Percentiles rank a stretch among this genome's conserved stretches.
Evolutionary conservation across 257 asterid species (phyloP).

Genomic region (Solanum habrochaites): DNA sequence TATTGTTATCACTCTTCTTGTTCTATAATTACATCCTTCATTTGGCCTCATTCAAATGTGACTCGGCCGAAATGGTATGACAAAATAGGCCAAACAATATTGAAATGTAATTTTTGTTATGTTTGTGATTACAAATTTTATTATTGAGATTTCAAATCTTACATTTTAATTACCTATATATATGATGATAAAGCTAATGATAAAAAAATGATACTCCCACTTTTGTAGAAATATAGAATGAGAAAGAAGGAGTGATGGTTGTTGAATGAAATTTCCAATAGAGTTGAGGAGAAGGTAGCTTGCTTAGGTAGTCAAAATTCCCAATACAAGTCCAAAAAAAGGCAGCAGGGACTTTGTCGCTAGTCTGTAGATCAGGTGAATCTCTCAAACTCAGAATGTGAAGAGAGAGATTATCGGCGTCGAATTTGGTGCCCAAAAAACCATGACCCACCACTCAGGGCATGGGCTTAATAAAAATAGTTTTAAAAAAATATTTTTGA

Average conservation of each 20-base stretch:
- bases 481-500: too few species aligned
- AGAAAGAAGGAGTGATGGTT: neutral
- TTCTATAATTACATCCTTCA: too few species aligned
- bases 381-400: neutral
- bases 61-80: neutral
- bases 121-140: neutral
- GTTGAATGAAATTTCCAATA: neutral
- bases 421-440: neutral
- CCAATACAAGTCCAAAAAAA: neutral
- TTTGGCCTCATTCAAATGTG: neutral
- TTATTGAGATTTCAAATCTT: too few species aligned
- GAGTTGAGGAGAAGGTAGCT: neutral
- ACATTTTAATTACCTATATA: too few species aligned
- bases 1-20: too few species aligned
- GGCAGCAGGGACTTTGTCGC: neutral
- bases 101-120: too few species aligned
- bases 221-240: neutral
- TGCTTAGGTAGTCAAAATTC: neutral
- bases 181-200: neutral
- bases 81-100: neutral
- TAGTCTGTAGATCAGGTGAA: neutral
- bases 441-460: neutral
- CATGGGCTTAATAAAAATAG: too few species aligned
- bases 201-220: neutral
- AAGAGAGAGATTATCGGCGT: neutral